Evolutionary conservation across 2,329 filamentous ascomycete genomes (phyloP).

Genomic region (Paecilomyces sp.): DNA sequence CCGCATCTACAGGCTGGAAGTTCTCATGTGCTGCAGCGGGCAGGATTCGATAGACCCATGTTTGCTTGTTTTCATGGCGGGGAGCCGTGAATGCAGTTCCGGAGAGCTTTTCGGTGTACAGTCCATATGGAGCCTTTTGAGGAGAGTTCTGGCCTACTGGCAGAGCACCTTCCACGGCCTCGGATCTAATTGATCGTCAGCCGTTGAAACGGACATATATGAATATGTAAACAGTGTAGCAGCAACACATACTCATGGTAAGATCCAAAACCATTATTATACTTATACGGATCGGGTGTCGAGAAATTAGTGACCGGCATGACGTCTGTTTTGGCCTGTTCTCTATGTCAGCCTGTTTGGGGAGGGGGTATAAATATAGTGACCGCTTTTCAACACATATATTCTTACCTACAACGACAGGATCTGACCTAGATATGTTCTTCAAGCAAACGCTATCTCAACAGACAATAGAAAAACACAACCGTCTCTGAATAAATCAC

Average conservation of each 20-base stretch:
- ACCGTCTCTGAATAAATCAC: background rate
- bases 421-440: background rate
- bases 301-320: constrained; percentile 62
- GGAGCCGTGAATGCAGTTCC: constrained; percentile 67
- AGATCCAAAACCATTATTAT: constrained; percentile 70
- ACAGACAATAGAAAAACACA: background rate
- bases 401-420: background rate
- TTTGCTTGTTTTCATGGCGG: constrained; percentile 60
- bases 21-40: constrained; percentile 55
- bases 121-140: constrained; percentile 68
- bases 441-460: background rate
- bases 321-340: constrained; percentile 6
- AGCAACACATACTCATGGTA: constrained; percentile 62
- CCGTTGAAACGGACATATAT: background rate
- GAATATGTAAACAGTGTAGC: background rate
- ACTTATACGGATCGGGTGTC: constrained; percentile 62
- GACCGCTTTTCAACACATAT: background rate
- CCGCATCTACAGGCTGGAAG: constrained; percentile 38
- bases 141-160: constrained; percentile 74
- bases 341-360: background rate
- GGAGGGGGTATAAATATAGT: no score
- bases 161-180: constrained; percentile 67
- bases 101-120: constrained; percentile 75
- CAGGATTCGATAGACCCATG: constrained; percentile 65
- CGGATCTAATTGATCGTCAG: constrained; percentile 47